A percentile compares a stretch with the other conserved stretches of the same genome.
Conservation (phyloP, 2,329 filamentous ascomycete genomes). For the Trichoderma oligosporum region DNA sequence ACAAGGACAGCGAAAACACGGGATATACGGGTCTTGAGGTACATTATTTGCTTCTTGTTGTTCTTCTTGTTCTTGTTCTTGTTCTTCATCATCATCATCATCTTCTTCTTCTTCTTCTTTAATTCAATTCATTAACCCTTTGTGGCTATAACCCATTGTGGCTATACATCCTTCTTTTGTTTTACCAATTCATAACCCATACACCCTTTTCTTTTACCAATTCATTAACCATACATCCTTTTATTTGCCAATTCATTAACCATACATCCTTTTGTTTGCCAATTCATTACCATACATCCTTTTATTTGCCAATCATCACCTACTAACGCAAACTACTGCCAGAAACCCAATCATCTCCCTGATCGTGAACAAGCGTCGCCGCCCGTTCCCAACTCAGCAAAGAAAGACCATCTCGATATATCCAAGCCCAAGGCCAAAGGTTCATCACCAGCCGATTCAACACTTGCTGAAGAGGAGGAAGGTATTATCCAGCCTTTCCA, state of each 20-base stretch:
- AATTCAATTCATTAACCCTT: neutral
- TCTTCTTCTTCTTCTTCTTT: neutral
- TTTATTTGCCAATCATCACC: too few species aligned
- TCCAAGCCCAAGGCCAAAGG: constrained; percentile 22
- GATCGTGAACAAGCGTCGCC: constrained; percentile 70
- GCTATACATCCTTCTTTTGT: too few species aligned
- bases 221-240: too few species aligned
- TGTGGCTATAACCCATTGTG: neutral
- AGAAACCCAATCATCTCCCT: constrained; percentile 82
- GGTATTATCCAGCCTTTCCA: constrained; percentile 76
- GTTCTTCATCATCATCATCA: too few species aligned
- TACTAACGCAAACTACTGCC: constrained; percentile 24
- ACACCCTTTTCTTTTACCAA: too few species aligned
- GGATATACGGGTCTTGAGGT: constrained; percentile 38
- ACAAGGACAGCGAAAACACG: constrained; percentile 37
- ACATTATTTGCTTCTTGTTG: constrained; percentile 14
- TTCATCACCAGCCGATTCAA: constrained; percentile 15
- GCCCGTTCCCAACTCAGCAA: constrained; percentile 62
- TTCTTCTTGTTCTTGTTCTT: neutral
- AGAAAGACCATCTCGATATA: constrained; percentile 61
- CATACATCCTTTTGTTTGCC: too few species aligned
- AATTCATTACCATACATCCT: too few species aligned
- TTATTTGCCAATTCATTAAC: too few species aligned
- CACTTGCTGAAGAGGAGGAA: constrained; percentile 42
- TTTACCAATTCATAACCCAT: too few species aligned